phyloP scores from a whole-genome alignment of 2,329 filamentous ascomycete species.

The Septoria linicola region DNA sequence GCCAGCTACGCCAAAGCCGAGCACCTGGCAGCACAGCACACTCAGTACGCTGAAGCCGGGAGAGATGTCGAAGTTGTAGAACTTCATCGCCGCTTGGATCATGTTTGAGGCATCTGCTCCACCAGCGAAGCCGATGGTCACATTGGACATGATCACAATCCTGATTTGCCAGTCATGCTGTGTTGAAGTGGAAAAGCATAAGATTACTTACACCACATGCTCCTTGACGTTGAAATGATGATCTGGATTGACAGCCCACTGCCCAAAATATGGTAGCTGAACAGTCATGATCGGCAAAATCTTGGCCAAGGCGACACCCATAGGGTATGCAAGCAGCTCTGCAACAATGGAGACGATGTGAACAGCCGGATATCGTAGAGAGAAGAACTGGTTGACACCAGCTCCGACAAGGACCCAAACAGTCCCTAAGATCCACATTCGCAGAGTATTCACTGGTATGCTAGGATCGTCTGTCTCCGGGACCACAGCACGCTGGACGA shows the following conservation, averaged over 20 bases:
- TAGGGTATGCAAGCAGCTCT: slow-evolving; percentile 76
- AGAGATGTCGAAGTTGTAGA: slow-evolving; percentile 78
- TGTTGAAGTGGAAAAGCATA: slow-evolving; percentile 10
- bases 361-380: slow-evolving; percentile 84
- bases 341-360: slow-evolving; percentile 88
- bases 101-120: slow-evolving; percentile 52
- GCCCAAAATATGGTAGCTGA: slow-evolving; percentile 51
- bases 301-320: slow-evolving; percentile 77
- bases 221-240: slow-evolving; percentile 37
- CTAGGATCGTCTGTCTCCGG: slow-evolving; percentile 62
- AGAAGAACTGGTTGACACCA: slow-evolving; percentile 75
- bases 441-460: slow-evolving; percentile 62
- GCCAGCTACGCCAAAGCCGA: slow-evolving; percentile 84
- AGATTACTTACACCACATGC: slow-evolving; percentile 31
- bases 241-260: slow-evolving; percentile 33
- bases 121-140: slow-evolving; percentile 55
- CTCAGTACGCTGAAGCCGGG: slow-evolving; percentile 78
- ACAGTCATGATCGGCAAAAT: slow-evolving; percentile 59
- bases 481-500: slow-evolving; percentile 54
- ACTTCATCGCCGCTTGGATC: slow-evolving; percentile 85
- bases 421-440: slow-evolving; percentile 49
- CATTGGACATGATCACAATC: slow-evolving; percentile 45
- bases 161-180: not conserved
- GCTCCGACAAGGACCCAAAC: slow-evolving; percentile 47
- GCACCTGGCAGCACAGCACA: slow-evolving; percentile 79